Evolutionary conservation across 352 stramenopile species (phyloP), one percentile per base, ranked within the genome.

Genomic region (Aphanomyces cochlioides): DNA sequence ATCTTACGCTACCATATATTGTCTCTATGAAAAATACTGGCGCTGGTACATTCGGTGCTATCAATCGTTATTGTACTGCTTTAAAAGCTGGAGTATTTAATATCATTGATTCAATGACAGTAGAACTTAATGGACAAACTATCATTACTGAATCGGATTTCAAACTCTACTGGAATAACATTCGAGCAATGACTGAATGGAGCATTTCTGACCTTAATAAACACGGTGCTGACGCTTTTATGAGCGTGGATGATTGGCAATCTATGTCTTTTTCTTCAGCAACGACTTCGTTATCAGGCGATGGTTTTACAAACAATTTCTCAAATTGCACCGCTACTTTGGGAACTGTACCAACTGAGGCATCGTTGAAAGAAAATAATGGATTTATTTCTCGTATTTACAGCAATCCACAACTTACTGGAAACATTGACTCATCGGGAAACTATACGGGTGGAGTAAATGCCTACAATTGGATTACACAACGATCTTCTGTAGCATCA

Each of bases 21-120:
- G 38, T 77, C n/a, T 72, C 72, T 17, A 15, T 64, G 3, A 57
- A 56, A 8, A 68, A 77, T 38, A 67, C 57, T 48, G 63, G 67
- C 47, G 21, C 54, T 40, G 7, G 6, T 21, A 56, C 36, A n/a
- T 21, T 58, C 40, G 58, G 8, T 60, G 56, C 54, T 60, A 37
- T 66, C 7, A 78, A 74, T 50, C 74, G 74, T 53, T 67, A 74
- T 17, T 76, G 58, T 39, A 43, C 54, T 13, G 68, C 41, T 37
- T 66, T 76, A 7, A 76, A 78, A 39, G 65, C 53, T 61, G 74
- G 74, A 2, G 70, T 76, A 21, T 78, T 70, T 59, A 78, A 78
- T 37, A 67, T 76, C 15, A 73, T 77, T 41, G 73, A 77, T 75
- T 69, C 63, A 4, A 47, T 78, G 28, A 50, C 41, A 37, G 47